Conservation (phyloP, 371 early-diverging fungal genomes). For the Syncephalastrum monosporum region DNA sequence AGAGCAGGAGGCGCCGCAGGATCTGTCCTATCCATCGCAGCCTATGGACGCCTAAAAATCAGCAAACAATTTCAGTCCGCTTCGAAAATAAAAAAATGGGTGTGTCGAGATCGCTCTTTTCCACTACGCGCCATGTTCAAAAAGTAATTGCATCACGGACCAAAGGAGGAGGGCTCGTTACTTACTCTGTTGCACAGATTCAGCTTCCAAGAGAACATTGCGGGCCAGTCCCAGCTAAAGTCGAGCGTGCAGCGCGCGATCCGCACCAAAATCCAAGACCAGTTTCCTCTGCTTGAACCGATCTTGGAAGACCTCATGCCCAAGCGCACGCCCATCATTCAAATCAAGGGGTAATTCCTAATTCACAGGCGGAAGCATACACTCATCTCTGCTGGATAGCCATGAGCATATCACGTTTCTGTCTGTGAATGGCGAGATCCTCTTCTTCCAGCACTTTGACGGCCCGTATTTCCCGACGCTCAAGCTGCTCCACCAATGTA, state of each 20-base stretch:
- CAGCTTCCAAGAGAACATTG: constrained; percentile 73
- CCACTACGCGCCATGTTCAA: too few species aligned
- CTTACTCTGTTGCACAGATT: constrained; percentile 49
- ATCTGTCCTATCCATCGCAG: too few species aligned
- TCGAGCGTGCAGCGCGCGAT: constrained; percentile 90
- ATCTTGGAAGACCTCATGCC: constrained; percentile 92
- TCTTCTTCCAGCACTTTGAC: constrained; percentile 95
- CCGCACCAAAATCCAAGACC: constrained; percentile 81
- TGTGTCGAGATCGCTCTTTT: too few species aligned
- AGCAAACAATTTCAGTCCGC: too few species aligned
- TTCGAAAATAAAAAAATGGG: too few species aligned
- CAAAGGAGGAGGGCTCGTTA: too few species aligned
- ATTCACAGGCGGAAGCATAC: neutral
- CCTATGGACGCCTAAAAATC: too few species aligned
- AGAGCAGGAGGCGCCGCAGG: too few species aligned
- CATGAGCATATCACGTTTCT: constrained; percentile 86
- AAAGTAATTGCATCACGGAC: too few species aligned
- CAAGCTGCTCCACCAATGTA: constrained; percentile 89
- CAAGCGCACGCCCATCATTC: constrained; percentile 82
- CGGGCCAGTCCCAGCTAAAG: constrained; percentile 87
- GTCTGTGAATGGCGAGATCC: constrained; percentile 76
- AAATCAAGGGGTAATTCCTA: constrained; percentile 78
- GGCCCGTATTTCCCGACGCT: constrained; percentile 90
- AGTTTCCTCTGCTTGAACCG: constrained; percentile 83
- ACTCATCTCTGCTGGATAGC: constrained; percentile 39